A percentile compares a stretch with the other conserved stretches of the same genome.
phyloP scores from a whole-genome alignment of 1,284 basidiomycete species.

The Ustilago hordei region DNA sequence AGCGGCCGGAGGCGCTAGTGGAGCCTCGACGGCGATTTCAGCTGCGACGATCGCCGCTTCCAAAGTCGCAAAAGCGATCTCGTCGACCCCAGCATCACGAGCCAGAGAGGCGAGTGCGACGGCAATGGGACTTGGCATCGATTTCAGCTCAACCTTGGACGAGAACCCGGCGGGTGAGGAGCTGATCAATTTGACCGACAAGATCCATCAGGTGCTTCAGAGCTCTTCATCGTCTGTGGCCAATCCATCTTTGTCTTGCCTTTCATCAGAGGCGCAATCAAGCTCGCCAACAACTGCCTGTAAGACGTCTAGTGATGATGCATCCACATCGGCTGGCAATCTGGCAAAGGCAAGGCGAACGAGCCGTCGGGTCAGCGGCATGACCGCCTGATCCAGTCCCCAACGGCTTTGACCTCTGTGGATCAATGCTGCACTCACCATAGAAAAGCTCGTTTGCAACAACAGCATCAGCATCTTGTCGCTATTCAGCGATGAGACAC shows the following conservation, averaged over 20 bases:
- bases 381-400: conserved; percentile 16
- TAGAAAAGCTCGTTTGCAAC: no score
- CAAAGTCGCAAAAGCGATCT: conserved; percentile 31
- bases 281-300: conserved; percentile 22
- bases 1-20: neutral
- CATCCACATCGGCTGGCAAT: neutral
- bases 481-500: neutral
- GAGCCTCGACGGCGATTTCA: neutral
- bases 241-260: conserved; percentile 9
- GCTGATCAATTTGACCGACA: conserved; percentile 19
- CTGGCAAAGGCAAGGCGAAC: conserved; percentile 21
- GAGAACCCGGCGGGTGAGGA: conserved; percentile 15
- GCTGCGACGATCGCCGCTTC: conserved; percentile 31
- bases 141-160: conserved; percentile 23
- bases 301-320: conserved; percentile 19
- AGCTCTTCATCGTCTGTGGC: conserved; percentile 16
- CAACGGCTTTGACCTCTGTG: neutral
- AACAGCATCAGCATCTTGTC: neutral
- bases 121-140: conserved; percentile 38
- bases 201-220: conserved; percentile 21
- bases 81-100: conserved; percentile 6
- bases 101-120: conserved; percentile 10
- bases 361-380: conserved; percentile 35
- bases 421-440: no score
- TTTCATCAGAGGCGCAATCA: conserved; percentile 18